phyloP scores from a whole-genome alignment of 208 protist genomes.

The Leishmania turanica region DNA sequence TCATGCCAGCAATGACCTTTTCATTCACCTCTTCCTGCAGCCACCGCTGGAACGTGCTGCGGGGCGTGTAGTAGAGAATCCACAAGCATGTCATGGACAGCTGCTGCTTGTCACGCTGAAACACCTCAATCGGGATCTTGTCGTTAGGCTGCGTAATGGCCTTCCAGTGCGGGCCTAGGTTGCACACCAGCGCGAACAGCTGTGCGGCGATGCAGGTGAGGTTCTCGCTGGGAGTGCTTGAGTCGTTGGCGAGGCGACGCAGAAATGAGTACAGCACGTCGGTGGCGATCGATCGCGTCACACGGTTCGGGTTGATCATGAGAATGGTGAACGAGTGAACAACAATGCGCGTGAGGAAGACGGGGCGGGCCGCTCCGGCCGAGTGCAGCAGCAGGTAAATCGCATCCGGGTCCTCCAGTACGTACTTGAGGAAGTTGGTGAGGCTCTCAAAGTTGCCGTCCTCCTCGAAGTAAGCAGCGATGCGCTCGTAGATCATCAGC shows the following conservation, averaged over 20 bases:
- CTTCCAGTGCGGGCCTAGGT: conserved; percentile 70
- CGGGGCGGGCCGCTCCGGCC: conserved; percentile 35
- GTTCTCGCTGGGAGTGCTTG: conserved; percentile 50
- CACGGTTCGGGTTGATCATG: conserved; percentile 56
- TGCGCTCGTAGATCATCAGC: conserved; percentile 51
- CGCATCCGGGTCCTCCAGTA: conserved; percentile 69
- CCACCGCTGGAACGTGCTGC: conserved; percentile 47
- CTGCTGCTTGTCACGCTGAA: conserved; percentile 62
- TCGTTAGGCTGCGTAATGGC: conserved; percentile 54
- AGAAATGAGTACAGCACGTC: conserved; percentile 76
- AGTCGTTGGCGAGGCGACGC: conserved; percentile 61
- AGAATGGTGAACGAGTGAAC: conserved; percentile 60
- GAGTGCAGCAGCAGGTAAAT: conserved; percentile 69
- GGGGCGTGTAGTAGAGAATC: conserved; percentile 83
- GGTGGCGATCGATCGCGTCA: conserved; percentile 43
- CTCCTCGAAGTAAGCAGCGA: conserved; percentile 66
- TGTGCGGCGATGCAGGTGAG: conserved; percentile 74
- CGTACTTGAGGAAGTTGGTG: conserved; percentile 67
- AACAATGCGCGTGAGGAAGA: conserved; percentile 76
- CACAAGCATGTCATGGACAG: conserved; percentile 69
- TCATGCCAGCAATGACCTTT: conserved; percentile 66
- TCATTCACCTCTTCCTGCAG: conserved; percentile 45
- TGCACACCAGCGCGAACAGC: conserved; percentile 60
- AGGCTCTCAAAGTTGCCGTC: conserved; percentile 61
- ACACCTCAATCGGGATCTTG: conserved; percentile 38